Conservation (phyloP, 2,329 filamentous ascomycete species). For the Trichoderma brevicompactum region DNA sequence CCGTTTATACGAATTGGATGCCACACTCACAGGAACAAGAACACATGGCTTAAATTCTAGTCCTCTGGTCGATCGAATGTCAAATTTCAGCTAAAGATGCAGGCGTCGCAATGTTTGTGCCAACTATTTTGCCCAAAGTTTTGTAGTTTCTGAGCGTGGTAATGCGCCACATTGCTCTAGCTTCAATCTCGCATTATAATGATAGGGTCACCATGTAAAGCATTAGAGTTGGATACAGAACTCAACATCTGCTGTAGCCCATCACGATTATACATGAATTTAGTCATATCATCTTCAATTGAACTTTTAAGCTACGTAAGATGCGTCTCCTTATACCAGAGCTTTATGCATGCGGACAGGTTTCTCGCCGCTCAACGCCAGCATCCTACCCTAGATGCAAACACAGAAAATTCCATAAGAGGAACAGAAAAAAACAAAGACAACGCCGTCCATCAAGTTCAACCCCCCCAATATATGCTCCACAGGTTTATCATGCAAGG, state of each 20-base stretch:
- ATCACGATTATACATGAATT: not conserved
- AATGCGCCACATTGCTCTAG: no score
- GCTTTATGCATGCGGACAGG: not conserved
- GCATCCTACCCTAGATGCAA: constrained; percentile 14
- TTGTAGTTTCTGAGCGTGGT: no score
- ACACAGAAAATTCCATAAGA: not conserved
- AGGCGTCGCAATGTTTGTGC: no score
- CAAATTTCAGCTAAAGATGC: no score
- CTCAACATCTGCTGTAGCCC: not conserved
- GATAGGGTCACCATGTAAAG: not conserved
- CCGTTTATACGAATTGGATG: constrained; percentile 14
- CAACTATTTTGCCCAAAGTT: no score
- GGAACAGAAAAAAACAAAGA: not conserved
- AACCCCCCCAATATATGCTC: not conserved
- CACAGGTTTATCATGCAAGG: not conserved
- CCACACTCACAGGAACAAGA: not conserved
- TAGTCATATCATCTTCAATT: not conserved
- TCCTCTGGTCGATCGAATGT: no score
- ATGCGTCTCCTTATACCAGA: not conserved
- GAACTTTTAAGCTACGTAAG: not conserved
- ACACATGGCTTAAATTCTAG: not conserved
- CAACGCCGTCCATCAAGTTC: constrained; percentile 10
- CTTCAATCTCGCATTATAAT: not conserved
- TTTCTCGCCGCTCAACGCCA: constrained; percentile 12
- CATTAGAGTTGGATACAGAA: not conserved